A percentile compares a stretch with the other conserved stretches of the same genome.
These are phyloP conservation scores for Trametes elegans DNA, from an alignment of 768 basidiomycete species.

Conservation along the genomic window DNA sequence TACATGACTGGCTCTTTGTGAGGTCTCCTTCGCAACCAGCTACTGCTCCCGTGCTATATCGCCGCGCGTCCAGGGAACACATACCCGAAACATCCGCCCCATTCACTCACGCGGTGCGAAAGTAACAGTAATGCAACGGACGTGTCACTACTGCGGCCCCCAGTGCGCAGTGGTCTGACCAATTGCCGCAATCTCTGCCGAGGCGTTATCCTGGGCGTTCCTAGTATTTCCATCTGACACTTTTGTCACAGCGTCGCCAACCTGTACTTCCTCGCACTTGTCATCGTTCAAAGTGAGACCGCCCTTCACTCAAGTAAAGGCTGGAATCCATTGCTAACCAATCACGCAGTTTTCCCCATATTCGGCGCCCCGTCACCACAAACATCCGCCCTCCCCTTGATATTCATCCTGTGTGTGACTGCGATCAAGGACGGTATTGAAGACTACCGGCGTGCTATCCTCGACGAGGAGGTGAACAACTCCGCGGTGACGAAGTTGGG, in stretches of 20 bases:
- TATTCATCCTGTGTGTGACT: conserved; percentile 85
- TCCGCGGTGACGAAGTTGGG: conserved; percentile 88
- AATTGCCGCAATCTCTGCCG: neutral
- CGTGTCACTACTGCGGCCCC: no score
- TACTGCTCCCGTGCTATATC: neutral
- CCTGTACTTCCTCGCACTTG: conserved; percentile 85
- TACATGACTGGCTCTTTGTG: no score
- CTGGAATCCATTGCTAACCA: neutral
- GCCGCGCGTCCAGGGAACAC: no score
- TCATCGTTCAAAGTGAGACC: conserved; percentile 70
- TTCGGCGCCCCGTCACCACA: conserved; percentile 87
- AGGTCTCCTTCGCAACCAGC: neutral
- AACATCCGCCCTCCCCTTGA: conserved; percentile 79
- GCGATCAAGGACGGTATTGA: conserved; percentile 96
- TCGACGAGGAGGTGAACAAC: conserved; percentile 95
- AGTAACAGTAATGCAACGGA: no score
- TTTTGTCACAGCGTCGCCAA: conserved; percentile 68
- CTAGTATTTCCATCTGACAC: conserved; percentile 4
- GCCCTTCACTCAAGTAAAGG: no score
- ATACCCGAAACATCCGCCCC: no score
- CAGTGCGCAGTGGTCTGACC: no score
- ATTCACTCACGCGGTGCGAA: no score
- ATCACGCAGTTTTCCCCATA: conserved; percentile 69
- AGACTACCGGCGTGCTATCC: conserved; percentile 84
- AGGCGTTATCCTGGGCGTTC: neutral